A percentile compares a stretch with the other conserved stretches of the same genome.
Evolutionary conservation across 2,329 filamentous ascomycete genomes (phyloP).

Genomic region (Calonectria montana): DNA sequence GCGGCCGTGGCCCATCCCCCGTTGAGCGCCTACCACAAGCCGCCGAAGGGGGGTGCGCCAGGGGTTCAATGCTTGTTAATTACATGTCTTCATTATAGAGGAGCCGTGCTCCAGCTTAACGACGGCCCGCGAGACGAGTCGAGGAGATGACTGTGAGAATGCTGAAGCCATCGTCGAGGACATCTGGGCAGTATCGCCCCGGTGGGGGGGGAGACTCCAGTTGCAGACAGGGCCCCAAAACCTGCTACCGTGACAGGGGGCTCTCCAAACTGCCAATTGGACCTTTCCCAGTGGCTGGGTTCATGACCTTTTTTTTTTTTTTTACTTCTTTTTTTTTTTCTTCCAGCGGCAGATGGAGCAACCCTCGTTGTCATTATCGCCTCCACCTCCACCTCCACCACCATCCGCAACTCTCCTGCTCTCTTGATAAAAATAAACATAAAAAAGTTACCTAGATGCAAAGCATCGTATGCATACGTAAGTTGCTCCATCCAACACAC

Average conservation of each 20-base stretch:
- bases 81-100: neutral
- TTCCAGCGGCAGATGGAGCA: neutral
- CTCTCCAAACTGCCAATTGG: constrained; percentile 9
- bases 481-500: neutral
- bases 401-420: neutral
- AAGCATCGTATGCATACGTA: neutral
- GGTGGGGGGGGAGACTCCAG: constrained; percentile 6
- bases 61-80: neutral
- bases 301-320: constrained; percentile 2
- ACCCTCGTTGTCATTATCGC: neutral
- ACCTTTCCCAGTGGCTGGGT: constrained; percentile 5
- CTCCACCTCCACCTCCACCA: neutral
- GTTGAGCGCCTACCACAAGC: constrained; percentile 1
- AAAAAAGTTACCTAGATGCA: neutral
- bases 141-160: neutral
- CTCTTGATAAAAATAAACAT: neutral
- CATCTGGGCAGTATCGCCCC: constrained; percentile 3
- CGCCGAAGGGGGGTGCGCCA: neutral
- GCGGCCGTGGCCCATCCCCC: neutral
- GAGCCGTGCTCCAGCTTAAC: neutral
- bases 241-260: neutral
- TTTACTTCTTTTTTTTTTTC: neutral
- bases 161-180: neutral
- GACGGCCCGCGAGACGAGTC: neutral
- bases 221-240: constrained; percentile 5